A percentile compares a stretch with the other conserved stretches of the same genome.
Evolutionary conservation across 768 basidiomycete species (phyloP).

Genomic region (Kwoniella bestiolae): DNA sequence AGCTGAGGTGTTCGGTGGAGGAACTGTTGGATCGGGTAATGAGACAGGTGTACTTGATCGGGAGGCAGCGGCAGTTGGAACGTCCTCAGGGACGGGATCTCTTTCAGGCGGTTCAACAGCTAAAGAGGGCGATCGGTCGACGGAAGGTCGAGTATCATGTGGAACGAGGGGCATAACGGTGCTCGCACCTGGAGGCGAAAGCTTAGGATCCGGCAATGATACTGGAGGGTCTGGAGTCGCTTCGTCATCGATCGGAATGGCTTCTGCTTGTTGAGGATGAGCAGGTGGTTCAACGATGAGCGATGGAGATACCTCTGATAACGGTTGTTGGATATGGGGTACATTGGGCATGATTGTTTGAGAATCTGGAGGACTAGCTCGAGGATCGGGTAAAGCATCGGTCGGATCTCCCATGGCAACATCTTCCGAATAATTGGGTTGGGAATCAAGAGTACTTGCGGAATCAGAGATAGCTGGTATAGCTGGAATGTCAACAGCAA

Average conservation of each 20-base stretch:
- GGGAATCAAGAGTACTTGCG: no score
- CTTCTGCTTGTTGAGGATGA: neutral
- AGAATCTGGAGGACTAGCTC: neutral
- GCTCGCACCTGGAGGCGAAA: constrained; percentile 15
- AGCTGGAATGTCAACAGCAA: no score
- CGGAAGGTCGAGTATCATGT: neutral
- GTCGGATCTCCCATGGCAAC: neutral
- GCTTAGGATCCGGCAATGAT: constrained; percentile 24
- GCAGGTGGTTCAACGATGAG: constrained; percentile 8
- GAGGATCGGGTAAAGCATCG: constrained; percentile 7
- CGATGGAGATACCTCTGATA: constrained; percentile 6
- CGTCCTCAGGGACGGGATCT: constrained; percentile 15
- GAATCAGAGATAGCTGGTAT: no score
- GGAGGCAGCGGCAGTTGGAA: constrained; percentile 6
- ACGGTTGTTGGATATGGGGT: neutral
- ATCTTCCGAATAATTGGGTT: neutral
- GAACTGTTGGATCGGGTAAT: constrained; percentile 36
- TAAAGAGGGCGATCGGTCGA: constrained; percentile 25
- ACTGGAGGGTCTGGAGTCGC: neutral
- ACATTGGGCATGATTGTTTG: neutral
- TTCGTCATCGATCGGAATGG: neutral
- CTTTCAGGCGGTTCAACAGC: constrained; percentile 18
- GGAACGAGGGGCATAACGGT: constrained; percentile 5
- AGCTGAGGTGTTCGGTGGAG: constrained; percentile 35
- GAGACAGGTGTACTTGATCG: constrained; percentile 18